phyloP scores from a whole-genome alignment of 805 yeast genomes.

The Vanderwaltozyma verrucispora region DNA sequence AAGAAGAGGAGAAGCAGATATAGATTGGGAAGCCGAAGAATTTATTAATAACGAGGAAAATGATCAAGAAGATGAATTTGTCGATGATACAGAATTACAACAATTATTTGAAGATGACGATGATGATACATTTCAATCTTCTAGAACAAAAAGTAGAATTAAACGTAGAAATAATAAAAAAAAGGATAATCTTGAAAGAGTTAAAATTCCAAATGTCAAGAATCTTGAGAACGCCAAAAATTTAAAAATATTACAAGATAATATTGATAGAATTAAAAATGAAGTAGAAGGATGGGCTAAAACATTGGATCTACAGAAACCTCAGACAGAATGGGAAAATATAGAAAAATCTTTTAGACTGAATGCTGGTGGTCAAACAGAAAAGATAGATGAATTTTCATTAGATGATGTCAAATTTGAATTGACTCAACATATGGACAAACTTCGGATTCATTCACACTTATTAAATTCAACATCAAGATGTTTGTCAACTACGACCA shows the following conservation, averaged over 20 bases:
- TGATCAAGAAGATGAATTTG: conserved; percentile 6
- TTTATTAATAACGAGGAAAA: not conserved
- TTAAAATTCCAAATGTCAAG: conserved; percentile 22
- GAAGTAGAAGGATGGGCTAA: conserved; percentile 23
- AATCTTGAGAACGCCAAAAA: conserved; percentile 23
- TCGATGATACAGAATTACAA: conserved; percentile 7
- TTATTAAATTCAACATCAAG: conserved; percentile 16
- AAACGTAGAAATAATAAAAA: conserved; percentile 1
- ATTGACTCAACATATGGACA: conserved; percentile 11
- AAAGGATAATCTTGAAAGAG: not conserved
- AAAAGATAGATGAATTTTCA: not conserved
- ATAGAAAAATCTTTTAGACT: not conserved
- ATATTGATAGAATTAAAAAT: conserved; percentile 14
- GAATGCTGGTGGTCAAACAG: not conserved
- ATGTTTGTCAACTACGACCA: conserved; percentile 12
- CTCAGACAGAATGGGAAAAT: conserved; percentile 13
- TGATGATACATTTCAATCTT: conserved; percentile 5
- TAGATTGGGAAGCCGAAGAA: conserved; percentile 24
- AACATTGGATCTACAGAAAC: conserved; percentile 11
- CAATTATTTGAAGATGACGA: conserved; percentile 13
- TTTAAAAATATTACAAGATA: conserved; percentile 13
- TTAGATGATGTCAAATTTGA: conserved; percentile 6
- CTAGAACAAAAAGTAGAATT: conserved; percentile 1
- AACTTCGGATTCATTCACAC: conserved; percentile 16
- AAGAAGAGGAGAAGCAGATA: conserved; percentile 15